Conservation (phyloP, 2,329 filamentous ascomycete genomes). For the Aspergillus ustus region DNA sequence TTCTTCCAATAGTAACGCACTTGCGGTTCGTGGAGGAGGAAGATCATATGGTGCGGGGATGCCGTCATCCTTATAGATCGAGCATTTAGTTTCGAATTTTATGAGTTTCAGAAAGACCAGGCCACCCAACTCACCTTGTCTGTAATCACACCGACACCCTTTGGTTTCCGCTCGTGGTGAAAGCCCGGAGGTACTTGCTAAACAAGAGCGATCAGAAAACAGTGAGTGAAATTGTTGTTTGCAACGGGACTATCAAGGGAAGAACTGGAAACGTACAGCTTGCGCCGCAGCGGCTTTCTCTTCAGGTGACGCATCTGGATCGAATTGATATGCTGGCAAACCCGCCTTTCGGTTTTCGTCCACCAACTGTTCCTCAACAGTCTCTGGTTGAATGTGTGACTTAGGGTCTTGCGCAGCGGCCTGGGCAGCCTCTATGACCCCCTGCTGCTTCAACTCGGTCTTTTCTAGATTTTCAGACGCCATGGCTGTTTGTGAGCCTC, state of each 20-base stretch:
- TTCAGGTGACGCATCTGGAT: conserved; percentile 80
- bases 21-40: conserved; percentile 70
- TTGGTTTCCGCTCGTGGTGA: conserved; percentile 54
- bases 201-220: neutral
- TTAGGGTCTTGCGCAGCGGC: conserved; percentile 56
- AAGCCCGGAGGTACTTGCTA: conserved; percentile 69
- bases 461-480: conserved; percentile 40
- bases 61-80: conserved; percentile 63
- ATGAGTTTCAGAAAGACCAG: neutral
- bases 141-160: conserved; percentile 64
- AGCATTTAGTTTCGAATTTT: neutral
- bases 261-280: conserved; percentile 63
- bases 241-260: neutral
- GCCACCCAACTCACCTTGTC: conserved; percentile 62
- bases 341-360: conserved; percentile 80
- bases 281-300: conserved; percentile 81
- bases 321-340: conserved; percentile 79
- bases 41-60: conserved; percentile 73
- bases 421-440: conserved; percentile 74
- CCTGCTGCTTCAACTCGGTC: conserved; percentile 79
- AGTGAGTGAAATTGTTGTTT: conserved; percentile 10
- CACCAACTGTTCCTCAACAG: conserved; percentile 74
- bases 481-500: conserved; percentile 30
- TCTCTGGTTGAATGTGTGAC: conserved; percentile 68
- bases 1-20: conserved; percentile 53